phyloP scores from a whole-genome alignment of 805 yeast genomes.

The Martiniozyma abietophila region DNA sequence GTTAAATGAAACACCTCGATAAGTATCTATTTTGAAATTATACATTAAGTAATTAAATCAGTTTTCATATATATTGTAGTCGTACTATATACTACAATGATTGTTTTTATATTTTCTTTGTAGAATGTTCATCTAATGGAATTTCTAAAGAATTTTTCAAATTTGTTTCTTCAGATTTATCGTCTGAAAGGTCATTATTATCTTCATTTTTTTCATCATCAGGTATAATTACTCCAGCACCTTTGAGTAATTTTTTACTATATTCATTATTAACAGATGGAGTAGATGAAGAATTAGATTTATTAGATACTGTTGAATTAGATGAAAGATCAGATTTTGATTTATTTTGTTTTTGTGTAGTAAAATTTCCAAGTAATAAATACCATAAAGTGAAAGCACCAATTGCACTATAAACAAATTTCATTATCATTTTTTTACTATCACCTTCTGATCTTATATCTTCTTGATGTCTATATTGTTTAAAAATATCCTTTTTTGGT shows the following conservation, averaged over 20 bases:
- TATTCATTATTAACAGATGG: slow-evolving; percentile 11
- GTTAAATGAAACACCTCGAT: too few relatives aligned
- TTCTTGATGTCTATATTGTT: slow-evolving; percentile 10
- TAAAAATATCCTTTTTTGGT: slow-evolving; percentile 15
- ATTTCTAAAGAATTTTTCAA: too few relatives aligned
- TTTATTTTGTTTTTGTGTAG: slow-evolving; percentile 2
- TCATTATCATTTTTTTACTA: slow-evolving; percentile 9
- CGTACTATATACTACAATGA: too few relatives aligned
- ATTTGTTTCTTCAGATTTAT: too few relatives aligned
- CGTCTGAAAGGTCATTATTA: not conserved
- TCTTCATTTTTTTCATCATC: not conserved
- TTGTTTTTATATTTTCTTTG: too few relatives aligned
- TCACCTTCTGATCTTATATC: slow-evolving; percentile 10
- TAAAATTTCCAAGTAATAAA: slow-evolving; percentile 8
- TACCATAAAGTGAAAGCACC: slow-evolving; percentile 10
- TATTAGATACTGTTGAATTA: slow-evolving; percentile 3
- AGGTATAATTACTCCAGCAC: slow-evolving; percentile 1
- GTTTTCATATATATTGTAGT: too few relatives aligned
- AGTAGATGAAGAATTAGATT: too few relatives aligned
- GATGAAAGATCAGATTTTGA: not conserved
- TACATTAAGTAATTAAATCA: too few relatives aligned
- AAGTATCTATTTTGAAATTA: too few relatives aligned
- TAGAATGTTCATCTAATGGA: too few relatives aligned
- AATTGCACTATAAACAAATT: slow-evolving; percentile 7
- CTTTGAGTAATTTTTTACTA: slow-evolving; percentile 9